These are phyloP conservation scores for Aspergillus heteromorphus DNA, from an alignment of 495 filamentous ascomycete genomes.

Conservation along the genomic window DNA sequence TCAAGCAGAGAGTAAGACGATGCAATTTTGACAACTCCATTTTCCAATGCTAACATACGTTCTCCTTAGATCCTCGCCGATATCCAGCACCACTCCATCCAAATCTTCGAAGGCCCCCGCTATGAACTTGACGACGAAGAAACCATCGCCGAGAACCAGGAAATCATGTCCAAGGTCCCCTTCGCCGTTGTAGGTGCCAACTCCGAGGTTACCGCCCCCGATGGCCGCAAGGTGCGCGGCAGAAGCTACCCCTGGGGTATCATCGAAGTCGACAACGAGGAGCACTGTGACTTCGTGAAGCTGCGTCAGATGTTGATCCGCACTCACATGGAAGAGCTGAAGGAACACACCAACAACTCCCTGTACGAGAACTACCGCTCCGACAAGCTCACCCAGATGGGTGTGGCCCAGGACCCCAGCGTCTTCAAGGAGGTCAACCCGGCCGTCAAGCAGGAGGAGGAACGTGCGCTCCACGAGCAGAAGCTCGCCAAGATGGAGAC, in stretches of 20 bases:
- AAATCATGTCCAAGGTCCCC: conserved; percentile 99
- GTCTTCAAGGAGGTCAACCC: conserved; percentile 99
- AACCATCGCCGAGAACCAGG: conserved; percentile 98
- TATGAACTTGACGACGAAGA: conserved; percentile 99
- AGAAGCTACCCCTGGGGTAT: conserved; percentile 97
- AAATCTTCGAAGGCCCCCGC: conserved; percentile 97
- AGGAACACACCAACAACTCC: conserved; percentile 99
- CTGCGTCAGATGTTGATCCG: conserved; percentile 99
- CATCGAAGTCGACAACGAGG: conserved; percentile 99
- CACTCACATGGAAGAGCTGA: conserved; percentile 99
- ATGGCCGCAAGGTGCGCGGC: conserved; percentile 93
- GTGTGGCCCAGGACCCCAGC: conserved; percentile 94
- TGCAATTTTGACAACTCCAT: not conserved
- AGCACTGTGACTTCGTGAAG: conserved; percentile 99
- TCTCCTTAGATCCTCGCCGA: conserved; percentile 80
- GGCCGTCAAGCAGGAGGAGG: conserved; percentile 99
- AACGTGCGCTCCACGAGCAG: conserved; percentile 95
- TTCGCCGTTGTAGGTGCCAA: conserved; percentile 98
- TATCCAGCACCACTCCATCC: conserved; percentile 91
- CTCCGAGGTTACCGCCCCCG: conserved; percentile 79
- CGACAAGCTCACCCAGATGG: conserved; percentile 97
- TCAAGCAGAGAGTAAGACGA: conserved; percentile 85
- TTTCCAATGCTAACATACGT: not conserved
- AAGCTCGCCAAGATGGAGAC: conserved; percentile 99
- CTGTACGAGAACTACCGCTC: conserved; percentile 99